Percentiles rank a stretch among this genome's conserved stretches.
phyloP scores from a whole-genome alignment of 1,284 basidiomycete species.

The Pterulicium gracile region DNA sequence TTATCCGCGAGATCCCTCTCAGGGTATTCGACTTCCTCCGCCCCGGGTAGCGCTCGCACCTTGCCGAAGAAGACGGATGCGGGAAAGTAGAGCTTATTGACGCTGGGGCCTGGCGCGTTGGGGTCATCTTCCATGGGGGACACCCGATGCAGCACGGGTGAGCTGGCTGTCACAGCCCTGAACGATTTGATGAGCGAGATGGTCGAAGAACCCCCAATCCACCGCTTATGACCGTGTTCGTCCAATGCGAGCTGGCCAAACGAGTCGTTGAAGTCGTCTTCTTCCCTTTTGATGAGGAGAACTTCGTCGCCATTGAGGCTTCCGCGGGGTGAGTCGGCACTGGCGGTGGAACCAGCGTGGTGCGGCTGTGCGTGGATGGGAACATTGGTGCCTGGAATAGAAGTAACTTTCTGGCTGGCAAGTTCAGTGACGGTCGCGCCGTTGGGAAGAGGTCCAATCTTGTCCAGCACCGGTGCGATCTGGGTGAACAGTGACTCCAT shows the following conservation, averaged over 20 bases:
- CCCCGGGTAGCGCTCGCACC: slow-evolving; percentile 68
- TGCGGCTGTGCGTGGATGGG: slow-evolving; percentile 19
- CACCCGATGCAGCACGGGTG: slow-evolving; percentile 46
- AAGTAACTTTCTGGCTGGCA: slow-evolving; percentile 20
- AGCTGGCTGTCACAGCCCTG: slow-evolving; percentile 60
- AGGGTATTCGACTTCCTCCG: slow-evolving; percentile 83
- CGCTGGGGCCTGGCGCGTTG: slow-evolving; percentile 58
- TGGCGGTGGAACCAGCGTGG: slow-evolving; percentile 7
- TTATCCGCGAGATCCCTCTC: slow-evolving; percentile 74
- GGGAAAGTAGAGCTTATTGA: slow-evolving; percentile 81
- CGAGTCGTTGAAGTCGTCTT: slow-evolving; percentile 63
- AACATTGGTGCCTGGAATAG: slow-evolving; percentile 28
- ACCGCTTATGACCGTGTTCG: slow-evolving; percentile 82
- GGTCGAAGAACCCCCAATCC: slow-evolving; percentile 87
- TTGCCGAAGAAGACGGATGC: slow-evolving; percentile 83
- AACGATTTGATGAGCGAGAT: slow-evolving; percentile 88
- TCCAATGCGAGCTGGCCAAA: slow-evolving; percentile 82
- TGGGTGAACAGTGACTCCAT: slow-evolving; percentile 76
- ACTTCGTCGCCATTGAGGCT: slow-evolving; percentile 14
- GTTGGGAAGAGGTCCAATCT: slow-evolving; percentile 44
- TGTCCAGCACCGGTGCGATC: slow-evolving; percentile 64
- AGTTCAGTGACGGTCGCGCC: slow-evolving; percentile 20
- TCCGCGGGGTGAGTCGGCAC: slow-evolving; percentile 23
- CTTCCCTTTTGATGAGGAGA: slow-evolving; percentile 49
- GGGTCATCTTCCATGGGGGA: slow-evolving; percentile 78